Percentiles rank a stretch among this genome's conserved stretches.
phyloP scores from a whole-genome alignment of 164 flowering plant species.

The Aristolochia contorta region DNA sequence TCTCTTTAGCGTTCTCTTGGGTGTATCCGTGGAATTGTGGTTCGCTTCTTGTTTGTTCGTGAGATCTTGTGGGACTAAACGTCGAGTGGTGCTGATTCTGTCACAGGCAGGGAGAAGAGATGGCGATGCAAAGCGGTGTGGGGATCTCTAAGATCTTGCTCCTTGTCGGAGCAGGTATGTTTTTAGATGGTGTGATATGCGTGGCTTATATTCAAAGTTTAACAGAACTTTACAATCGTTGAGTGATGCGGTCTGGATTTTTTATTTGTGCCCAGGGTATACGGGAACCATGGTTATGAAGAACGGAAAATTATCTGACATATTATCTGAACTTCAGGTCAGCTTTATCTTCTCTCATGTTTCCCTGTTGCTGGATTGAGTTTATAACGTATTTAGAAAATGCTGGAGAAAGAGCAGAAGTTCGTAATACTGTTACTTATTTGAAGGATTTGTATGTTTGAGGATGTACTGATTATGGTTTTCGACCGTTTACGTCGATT shows the following conservation, averaged over 20 bases:
- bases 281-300: conserved; percentile 52
- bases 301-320: conserved; percentile 59
- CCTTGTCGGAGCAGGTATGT: conserved; percentile 64
- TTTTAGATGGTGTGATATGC: neutral
- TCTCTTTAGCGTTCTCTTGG: no score
- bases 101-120: conserved; percentile 7
- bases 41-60: no score
- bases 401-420: no score
- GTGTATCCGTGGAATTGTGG: no score
- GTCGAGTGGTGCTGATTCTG: no score
- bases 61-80: no score
- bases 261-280: conserved; percentile 33
- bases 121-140: conserved; percentile 75
- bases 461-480: no score
- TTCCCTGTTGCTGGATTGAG: neutral
- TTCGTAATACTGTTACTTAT: no score
- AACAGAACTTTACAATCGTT: neutral
- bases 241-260: neutral
- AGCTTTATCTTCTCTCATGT: neutral
- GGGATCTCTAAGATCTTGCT: conserved; percentile 57
- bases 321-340: conserved; percentile 75
- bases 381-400: neutral
- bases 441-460: no score
- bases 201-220: neutral
- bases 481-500: no score